Percentiles rank a stretch among this genome's conserved stretches.
Conservation (phyloP, 2,329 filamentous ascomycete genomes). For the Ascochyta koolunga region DNA sequence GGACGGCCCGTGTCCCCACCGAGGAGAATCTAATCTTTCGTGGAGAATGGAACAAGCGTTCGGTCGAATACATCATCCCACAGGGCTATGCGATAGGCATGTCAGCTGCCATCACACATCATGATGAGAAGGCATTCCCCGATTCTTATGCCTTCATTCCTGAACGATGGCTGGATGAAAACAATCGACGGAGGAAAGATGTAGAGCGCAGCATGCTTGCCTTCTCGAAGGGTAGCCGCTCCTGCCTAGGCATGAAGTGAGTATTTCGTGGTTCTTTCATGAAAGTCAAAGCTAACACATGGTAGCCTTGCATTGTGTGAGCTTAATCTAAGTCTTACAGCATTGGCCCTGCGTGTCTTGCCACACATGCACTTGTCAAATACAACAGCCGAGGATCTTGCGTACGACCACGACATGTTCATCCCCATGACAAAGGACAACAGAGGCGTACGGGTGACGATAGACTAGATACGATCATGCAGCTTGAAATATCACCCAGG, state of each 20-base stretch:
- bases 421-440: conserved; percentile 34
- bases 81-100: conserved; percentile 34
- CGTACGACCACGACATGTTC: conserved; percentile 36
- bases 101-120: conserved; percentile 33
- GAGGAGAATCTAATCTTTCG: conserved; percentile 32
- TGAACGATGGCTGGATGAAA: conserved; percentile 39
- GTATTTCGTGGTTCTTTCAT: conserved; percentile 8
- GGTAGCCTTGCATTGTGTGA: conserved; percentile 31
- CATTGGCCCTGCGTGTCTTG: conserved; percentile 28
- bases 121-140: conserved; percentile 33
- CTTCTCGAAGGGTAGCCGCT: conserved; percentile 41
- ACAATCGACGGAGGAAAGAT: conserved; percentile 29
- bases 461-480: conserved; percentile 11
- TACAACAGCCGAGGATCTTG: conserved; percentile 28
- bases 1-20: conserved; percentile 32
- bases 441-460: conserved; percentile 29
- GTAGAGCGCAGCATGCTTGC: conserved; percentile 38
- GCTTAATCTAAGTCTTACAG: conserved; percentile 29
- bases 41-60: conserved; percentile 33
- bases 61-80: conserved; percentile 28
- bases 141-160: conserved; percentile 34
- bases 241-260: conserved; percentile 45
- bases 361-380: conserved; percentile 32
- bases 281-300: conserved; percentile 6
- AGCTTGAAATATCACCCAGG: too few relatives aligned